These are phyloP conservation scores for Cercospora sp. DNA, from an alignment of 2,329 filamentous ascomycete genomes.

Conservation along the genomic window DNA sequence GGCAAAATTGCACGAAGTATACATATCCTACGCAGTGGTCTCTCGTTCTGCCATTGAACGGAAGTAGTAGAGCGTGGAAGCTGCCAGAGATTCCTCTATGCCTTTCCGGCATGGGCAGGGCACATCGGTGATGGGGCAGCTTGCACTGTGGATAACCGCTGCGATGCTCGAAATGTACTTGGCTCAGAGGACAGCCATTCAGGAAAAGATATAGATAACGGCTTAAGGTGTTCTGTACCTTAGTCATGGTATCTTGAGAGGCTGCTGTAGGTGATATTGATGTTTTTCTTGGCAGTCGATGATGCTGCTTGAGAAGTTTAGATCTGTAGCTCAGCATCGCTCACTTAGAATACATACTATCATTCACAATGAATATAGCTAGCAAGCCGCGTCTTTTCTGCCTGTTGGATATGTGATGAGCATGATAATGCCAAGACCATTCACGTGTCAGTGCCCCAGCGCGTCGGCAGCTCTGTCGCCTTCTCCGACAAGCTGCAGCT, in stretches of 20 bases:
- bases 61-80: neutral
- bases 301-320: neutral
- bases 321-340: neutral
- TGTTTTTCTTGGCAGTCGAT: neutral
- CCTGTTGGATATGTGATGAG: neutral
- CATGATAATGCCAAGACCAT: neutral
- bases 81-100: neutral
- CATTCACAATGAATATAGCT: neutral
- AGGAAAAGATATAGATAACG: neutral
- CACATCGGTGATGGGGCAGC: neutral
- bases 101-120: neutral
- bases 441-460: neutral
- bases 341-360: neutral
- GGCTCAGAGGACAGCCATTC: neutral
- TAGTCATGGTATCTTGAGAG: neutral
- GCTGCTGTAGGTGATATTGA: neutral
- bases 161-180: neutral
- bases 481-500: neutral
- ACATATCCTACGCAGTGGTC: neutral
- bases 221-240: neutral
- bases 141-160: neutral
- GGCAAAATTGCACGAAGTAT: neutral
- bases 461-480: slow-evolving; percentile 1
- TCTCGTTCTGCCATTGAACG: neutral
- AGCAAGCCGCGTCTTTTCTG: neutral